Evolutionary conservation across 805 yeast species (phyloP), one percentile per base, ranked within the genome.

Genomic region (Candida vartiovaarae): DNA sequence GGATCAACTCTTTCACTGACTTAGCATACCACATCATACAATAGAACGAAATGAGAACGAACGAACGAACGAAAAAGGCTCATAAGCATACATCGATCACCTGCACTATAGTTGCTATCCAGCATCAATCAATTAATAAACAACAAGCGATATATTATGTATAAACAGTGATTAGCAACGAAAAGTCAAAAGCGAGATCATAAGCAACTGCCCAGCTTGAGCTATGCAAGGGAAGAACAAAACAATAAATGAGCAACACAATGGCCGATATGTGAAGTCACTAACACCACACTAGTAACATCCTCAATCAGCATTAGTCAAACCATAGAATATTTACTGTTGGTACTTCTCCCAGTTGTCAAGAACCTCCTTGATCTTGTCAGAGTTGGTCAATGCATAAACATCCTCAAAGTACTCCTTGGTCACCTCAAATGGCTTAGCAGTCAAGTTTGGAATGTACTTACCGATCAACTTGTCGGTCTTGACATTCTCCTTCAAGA

Each of bases 361-460:
- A 53, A 93, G 70, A 56, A 93, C 85, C 40, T 76, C 72, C 74
- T 88, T 88, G 64, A 95, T 85, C 76, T 86, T 88, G 43, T 87
- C 95, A 40, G 95, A 85, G 36, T 84, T 82, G 40, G 99, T 93
- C 66, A 93, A 77, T 46, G 82, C 78, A 65, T 91, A 93, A 42
- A 93, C 99, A 57, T 87, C 95, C 74, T 95, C 84, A 74, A 93
- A 93, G 74, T 93, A 93, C 67, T 90, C 98, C 74, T 88, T 93
- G 35, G 98, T 84, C 56, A 93, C 83, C 70, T 84, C 81, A 66
- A 93, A 93, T 56, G 99, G 99, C 71, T 80, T 87, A 51, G 99
- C 99, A 53, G 99, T 95, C 75, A 93, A 79, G 75, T 93, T 93
- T 54, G 99, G 99, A 75, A 93, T 90, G 70, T 95, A 93, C 74